Evolutionary conservation across 2,329 filamentous ascomycete species (phyloP).

Genomic region (Fonsecaea pugnacius): DNA sequence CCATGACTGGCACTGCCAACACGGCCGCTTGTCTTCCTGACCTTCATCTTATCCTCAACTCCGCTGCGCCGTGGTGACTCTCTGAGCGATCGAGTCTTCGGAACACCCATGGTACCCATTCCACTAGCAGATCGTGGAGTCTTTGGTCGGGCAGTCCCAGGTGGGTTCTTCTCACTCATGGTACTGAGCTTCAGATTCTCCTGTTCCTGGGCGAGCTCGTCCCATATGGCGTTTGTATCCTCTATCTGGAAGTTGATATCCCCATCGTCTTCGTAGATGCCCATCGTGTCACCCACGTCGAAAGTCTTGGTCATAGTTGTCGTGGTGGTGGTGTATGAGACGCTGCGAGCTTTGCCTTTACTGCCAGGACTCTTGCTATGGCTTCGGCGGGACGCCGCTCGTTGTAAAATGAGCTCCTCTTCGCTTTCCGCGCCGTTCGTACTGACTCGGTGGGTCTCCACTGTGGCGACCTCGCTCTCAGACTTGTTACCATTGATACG

Average conservation of each 20-base stretch:
- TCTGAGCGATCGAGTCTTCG: constrained; percentile 35
- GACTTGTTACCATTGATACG: constrained; percentile 28
- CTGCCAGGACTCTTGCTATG: constrained; percentile 33
- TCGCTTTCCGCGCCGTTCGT: constrained; percentile 70
- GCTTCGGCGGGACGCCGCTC: constrained; percentile 64
- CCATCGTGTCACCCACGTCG: constrained; percentile 34
- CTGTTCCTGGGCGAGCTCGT: constrained; percentile 37
- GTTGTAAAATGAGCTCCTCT: constrained; percentile 78
- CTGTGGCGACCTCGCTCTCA: constrained; percentile 65
- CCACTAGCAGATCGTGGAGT: constrained; percentile 34
- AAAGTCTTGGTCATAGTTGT: constrained; percentile 37
- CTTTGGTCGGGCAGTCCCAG: constrained; percentile 23
- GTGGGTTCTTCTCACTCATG: constrained; percentile 26
- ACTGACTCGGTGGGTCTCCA: constrained; percentile 61
- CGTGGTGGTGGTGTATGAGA: constrained; percentile 38
- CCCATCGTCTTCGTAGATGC: constrained; percentile 38
- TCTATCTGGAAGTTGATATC: constrained; percentile 32
- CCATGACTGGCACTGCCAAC: constrained; percentile 46
- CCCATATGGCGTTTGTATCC: constrained; percentile 36
- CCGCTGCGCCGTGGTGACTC: constrained; percentile 37
- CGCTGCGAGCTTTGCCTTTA: constrained; percentile 39
- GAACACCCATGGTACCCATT: constrained; percentile 34
- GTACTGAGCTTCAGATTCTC: constrained; percentile 36
- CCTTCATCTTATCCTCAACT: constrained; percentile 38
- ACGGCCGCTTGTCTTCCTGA: constrained; percentile 54